Evolutionary conservation across 352 stramenopile species (phyloP).

Genomic region (Thalassiosira livingstoniorum): DNA sequence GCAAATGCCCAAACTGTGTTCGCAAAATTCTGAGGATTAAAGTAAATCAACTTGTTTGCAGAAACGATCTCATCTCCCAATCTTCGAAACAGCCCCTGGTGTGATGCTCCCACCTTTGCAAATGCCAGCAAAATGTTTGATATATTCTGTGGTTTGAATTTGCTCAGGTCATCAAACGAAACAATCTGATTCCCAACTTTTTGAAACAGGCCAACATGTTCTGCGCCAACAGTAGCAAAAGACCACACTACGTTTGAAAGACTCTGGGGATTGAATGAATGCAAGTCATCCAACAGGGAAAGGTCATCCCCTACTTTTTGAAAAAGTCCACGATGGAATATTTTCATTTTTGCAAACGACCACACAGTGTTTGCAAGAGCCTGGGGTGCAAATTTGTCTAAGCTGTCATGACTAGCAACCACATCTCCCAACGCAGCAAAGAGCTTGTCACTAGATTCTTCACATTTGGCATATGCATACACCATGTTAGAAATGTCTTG

Average conservation of each 20-base stretch:
- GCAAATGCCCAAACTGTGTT: slow-evolving; percentile 62
- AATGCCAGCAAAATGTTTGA: slow-evolving; percentile 56
- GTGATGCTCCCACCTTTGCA: slow-evolving; percentile 44
- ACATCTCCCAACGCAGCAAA: slow-evolving; percentile 43
- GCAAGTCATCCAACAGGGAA: too few species aligned
- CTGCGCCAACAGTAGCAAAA: too few species aligned
- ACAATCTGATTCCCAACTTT: too few species aligned
- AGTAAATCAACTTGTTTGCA: slow-evolving; percentile 28
- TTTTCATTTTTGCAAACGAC: too few species aligned
- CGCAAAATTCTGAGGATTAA: slow-evolving; percentile 40
- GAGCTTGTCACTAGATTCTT: slow-evolving; percentile 23
- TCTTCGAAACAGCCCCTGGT: too few species aligned
- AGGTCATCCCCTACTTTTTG: too few species aligned
- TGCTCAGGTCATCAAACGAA: too few species aligned
- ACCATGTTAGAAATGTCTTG: slow-evolving; percentile 41
- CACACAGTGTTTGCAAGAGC: slow-evolving; percentile 50
- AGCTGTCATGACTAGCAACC: slow-evolving; percentile 6
- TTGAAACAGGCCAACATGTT: too few species aligned
- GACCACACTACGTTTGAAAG: too few species aligned
- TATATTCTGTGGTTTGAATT: slow-evolving; percentile 44
- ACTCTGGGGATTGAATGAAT: too few species aligned
- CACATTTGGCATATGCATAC: slow-evolving; percentile 47
- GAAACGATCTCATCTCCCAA: slow-evolving; percentile 1
- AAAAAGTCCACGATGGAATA: too few species aligned
- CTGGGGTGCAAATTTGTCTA: slow-evolving; percentile 50